Evolutionary conservation across 257 asterid species (phyloP).

Genomic region (Petrea volubilis): DNA sequence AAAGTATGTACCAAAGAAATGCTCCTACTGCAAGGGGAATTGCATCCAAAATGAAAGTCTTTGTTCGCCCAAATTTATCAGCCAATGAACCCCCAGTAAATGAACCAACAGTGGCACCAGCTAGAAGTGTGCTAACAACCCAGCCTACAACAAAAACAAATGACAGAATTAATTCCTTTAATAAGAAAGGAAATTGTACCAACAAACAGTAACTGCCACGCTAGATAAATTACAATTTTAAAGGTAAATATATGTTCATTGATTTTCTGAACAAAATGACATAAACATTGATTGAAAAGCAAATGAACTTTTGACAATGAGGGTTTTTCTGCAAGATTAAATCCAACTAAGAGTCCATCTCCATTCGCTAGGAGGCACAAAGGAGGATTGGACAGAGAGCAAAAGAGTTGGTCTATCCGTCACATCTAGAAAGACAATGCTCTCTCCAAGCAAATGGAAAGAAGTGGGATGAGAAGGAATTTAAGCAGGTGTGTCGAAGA

Average conservation of each 20-base stretch:
- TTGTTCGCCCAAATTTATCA: conserved; percentile 92
- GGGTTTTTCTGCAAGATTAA: not conserved
- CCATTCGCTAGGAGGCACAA: not conserved
- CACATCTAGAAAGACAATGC: not conserved
- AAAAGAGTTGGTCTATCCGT: not conserved
- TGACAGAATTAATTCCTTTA: conserved; percentile 17
- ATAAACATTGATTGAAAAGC: not conserved
- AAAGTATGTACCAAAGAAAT: conserved; percentile 71
- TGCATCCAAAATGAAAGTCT: conserved; percentile 82
- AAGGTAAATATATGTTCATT: not conserved
- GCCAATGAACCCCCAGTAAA: conserved; percentile 97
- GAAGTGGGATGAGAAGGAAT: not conserved
- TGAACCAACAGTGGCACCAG: conserved; percentile 97
- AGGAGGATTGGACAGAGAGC: not conserved
- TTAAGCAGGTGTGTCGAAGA: not conserved
- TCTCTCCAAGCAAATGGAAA: not conserved
- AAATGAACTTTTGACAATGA: not conserved
- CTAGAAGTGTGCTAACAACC: conserved; percentile 94
- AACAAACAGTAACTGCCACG: not conserved
- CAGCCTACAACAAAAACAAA: conserved; percentile 57
- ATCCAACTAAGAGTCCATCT: not conserved
- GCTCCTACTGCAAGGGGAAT: conserved; percentile 90
- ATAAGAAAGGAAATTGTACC: not conserved
- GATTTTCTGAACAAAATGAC: conserved; percentile 4
- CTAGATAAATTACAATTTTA: not conserved